These are phyloP conservation scores for Calycina marina DNA, from an alignment of 2,329 filamentous ascomycete species.

Conservation along the genomic window DNA sequence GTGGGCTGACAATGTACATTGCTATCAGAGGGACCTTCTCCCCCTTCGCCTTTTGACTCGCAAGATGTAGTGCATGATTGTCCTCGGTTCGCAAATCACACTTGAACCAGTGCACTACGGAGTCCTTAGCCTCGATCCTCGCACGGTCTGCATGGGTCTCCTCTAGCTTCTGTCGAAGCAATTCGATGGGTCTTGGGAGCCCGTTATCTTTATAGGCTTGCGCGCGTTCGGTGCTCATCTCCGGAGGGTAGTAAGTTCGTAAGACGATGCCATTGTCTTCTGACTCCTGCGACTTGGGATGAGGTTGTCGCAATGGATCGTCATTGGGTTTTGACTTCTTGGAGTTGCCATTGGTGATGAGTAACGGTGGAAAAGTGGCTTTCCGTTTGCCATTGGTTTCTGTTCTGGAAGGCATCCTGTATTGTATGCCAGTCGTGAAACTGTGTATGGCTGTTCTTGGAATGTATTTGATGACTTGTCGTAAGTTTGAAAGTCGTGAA, in stretches of 20 bases:
- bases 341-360: not conserved
- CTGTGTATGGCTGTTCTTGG: no score
- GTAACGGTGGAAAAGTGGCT: not conserved
- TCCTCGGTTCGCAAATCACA: constrained; percentile 61
- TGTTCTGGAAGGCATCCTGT: not conserved
- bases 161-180: constrained; percentile 43
- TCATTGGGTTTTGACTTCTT: not conserved
- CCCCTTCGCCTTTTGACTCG: constrained; percentile 50
- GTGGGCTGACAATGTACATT: constrained; percentile 66
- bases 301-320: constrained; percentile 5
- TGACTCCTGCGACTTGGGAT: constrained; percentile 23
- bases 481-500: no score
- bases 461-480: no score
- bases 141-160: constrained; percentile 42
- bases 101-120: constrained; percentile 86
- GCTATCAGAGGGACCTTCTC: constrained; percentile 58
- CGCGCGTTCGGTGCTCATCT: constrained; percentile 73
- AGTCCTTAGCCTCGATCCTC: constrained; percentile 36
- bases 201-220: constrained; percentile 56
- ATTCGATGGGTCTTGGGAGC: constrained; percentile 59
- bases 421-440: no score
- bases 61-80: constrained; percentile 56
- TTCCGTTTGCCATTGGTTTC: not conserved
- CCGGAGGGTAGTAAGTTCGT: constrained; percentile 66
- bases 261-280: constrained; percentile 47